Base-by-base conservation (phyloP, 768 basidiomycete species). In the Mycena venus region DNA sequence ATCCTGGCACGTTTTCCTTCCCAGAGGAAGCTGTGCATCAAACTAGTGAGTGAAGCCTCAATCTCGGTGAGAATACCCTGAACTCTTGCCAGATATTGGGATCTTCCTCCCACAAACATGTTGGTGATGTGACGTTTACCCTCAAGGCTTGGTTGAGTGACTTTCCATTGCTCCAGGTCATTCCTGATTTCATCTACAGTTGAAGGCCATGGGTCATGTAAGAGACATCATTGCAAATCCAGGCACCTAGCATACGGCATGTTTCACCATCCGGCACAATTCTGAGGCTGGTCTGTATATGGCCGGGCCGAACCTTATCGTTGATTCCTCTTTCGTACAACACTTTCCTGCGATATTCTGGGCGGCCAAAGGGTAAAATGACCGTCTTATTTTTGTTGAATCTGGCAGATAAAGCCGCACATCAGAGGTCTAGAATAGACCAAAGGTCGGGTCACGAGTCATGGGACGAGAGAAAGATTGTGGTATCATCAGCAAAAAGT, bases 341-440 rank as follows among this genome's bases (percentile, higher is more conserved):
- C 5, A 66, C 64, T 12, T 53, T 66, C 25, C 11, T 7, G 4
- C 64, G 47, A 55, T 53, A 66, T 4, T 6, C 0, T 14, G 47
- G 1, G 23, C 49, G n/a, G 5, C 64, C 47, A 66, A 66, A 55
- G 15, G 64, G 64, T 7, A 38, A 23, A 6, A 55, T 2, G 12
- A 66, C 36, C 5, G 64, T 88, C 74, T 89, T 89, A 0, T 70
- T 59, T 0, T 75, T 62, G 56, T 88, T 89, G 73, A 88, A 89
- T 60, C 84, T 85, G 0, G 86, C 87, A 0, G 81, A 76, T 21
- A 84, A 84, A 19, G 82, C 85, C 0, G 29, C 34, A 70, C 85
- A 89, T 88, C 88, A 90, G n/a, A n/a, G n/a, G n/a, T n/a, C n/a
- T n/a, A n/a, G n/a, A n/a, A n/a, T n/a, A n/a, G n/a, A n/a, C n/a